Percentiles rank a stretch among this genome's conserved stretches.
phyloP scores from a whole-genome alignment of 1,139 yeast species.

The Taphrina sp. region DNA sequence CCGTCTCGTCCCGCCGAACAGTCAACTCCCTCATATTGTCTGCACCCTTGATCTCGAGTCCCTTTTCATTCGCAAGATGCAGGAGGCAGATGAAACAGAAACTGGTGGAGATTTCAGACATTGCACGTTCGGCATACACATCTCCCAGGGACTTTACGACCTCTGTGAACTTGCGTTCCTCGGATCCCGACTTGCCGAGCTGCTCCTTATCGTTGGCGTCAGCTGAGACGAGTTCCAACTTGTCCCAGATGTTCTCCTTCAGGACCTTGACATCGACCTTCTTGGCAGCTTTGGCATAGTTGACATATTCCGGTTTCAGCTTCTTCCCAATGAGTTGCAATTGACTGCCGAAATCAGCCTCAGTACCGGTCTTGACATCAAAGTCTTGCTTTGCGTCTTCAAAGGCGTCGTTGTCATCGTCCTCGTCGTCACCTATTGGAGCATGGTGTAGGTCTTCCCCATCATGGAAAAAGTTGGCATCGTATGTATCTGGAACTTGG shows the following conservation, averaged over 20 bases:
- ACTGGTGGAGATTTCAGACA: slow-evolving; percentile 73
- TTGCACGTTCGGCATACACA: slow-evolving; percentile 44
- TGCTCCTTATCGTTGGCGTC: slow-evolving; percentile 34
- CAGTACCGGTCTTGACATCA: slow-evolving; percentile 16
- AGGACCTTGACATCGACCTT: slow-evolving; percentile 75
- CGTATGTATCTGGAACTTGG: slow-evolving; percentile 46
- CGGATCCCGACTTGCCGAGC: slow-evolving; percentile 20
- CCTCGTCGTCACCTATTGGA: slow-evolving; percentile 36
- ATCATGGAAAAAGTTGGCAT: slow-evolving; percentile 50
- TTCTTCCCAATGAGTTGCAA: slow-evolving; percentile 37
- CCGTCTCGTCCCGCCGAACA: slow-evolving; percentile 32
- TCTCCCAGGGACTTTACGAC: slow-evolving; percentile 47
- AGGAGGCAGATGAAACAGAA: slow-evolving; percentile 80
- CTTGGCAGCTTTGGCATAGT: slow-evolving; percentile 77
- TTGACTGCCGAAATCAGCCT: slow-evolving; percentile 38
- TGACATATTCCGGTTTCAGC: slow-evolving; percentile 62
- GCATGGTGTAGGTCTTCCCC: slow-evolving; percentile 42
- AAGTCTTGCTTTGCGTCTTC: slow-evolving; percentile 29
- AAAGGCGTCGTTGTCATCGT: slow-evolving; percentile 37
- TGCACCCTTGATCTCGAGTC: slow-evolving; percentile 60
- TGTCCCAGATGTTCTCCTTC: slow-evolving; percentile 81
- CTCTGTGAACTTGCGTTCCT: slow-evolving; percentile 49
- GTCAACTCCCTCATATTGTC: slow-evolving; percentile 46
- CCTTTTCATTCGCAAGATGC: slow-evolving; percentile 88
- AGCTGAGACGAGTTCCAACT: slow-evolving; percentile 42